A percentile compares a stretch with the other conserved stretches of the same genome.
These are phyloP conservation scores for bread wheat (Triticum aestivum) DNA, from an alignment of 176 grass and related monocot species.

Conservation along the genomic window DNA sequence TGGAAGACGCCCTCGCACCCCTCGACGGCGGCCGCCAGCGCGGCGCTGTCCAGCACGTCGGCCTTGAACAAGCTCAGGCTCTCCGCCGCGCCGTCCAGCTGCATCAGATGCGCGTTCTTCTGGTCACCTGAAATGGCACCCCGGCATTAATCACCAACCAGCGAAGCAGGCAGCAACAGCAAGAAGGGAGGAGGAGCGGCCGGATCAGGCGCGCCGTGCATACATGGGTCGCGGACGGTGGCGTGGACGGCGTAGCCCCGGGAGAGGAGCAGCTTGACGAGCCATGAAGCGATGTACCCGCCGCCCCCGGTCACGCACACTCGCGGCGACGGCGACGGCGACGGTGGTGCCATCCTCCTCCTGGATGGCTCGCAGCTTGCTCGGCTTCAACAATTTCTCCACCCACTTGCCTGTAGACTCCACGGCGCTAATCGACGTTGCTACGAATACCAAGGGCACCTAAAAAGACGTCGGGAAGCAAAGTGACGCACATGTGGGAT, in stretches of 20 bases:
- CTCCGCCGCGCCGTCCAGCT: conserved; percentile 33
- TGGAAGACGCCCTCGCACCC: conserved; percentile 55
- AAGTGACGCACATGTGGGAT: no score
- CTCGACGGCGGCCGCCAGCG: conserved; percentile 35
- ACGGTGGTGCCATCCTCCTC: background rate
- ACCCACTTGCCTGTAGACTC: no score
- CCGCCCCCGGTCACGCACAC: conserved; percentile 58
- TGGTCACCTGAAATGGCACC: background rate
- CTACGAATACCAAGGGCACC: no score
- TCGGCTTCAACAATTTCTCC: no score
- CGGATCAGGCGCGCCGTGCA: no score
- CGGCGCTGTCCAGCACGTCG: conserved; percentile 39
- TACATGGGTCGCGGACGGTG: conserved; percentile 34
- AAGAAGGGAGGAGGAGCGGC: no score
- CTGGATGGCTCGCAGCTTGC: background rate
- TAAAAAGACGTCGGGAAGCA: no score
- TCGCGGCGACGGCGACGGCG: background rate
- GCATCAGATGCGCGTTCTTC: conserved; percentile 35
- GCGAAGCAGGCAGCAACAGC: no score
- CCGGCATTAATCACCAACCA: background rate
- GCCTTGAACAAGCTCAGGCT: conserved; percentile 49
- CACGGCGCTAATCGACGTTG: no score
- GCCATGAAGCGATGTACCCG: conserved; percentile 55
- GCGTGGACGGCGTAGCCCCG: conserved; percentile 59
- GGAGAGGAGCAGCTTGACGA: conserved; percentile 60